Conservation (phyloP, 2,329 filamentous ascomycete genomes). For the Claviceps sorghi region DNA sequence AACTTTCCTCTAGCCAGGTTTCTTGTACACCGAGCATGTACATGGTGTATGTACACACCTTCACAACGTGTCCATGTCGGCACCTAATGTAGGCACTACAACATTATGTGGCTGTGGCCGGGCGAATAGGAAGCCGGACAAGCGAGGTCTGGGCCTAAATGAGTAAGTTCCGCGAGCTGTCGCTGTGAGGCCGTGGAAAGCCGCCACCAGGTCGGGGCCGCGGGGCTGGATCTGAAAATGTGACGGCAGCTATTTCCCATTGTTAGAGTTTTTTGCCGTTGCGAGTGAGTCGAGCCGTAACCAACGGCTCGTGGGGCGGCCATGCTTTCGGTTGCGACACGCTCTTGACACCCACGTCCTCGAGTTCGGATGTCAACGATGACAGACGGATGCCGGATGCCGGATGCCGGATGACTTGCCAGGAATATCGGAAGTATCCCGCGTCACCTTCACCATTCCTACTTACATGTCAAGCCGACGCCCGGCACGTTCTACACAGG, state of each 20-base stretch:
- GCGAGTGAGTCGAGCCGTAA: neutral
- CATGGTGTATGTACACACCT: too few relatives aligned
- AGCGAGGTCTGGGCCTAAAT: neutral
- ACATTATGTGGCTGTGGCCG: neutral
- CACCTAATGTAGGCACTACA: too few relatives aligned
- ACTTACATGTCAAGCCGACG: neutral
- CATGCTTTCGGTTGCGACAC: constrained; percentile 4
- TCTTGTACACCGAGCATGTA: too few relatives aligned
- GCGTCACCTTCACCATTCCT: neutral
- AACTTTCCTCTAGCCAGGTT: neutral
- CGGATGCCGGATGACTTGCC: neutral
- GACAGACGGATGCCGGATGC: neutral
- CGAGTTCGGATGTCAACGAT: neutral
- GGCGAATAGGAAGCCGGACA: neutral
- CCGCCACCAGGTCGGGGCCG: constrained; percentile 1
- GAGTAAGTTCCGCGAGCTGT: neutral
- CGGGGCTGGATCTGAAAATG: constrained; percentile 1
- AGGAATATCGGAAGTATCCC: neutral
- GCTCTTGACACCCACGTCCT: neutral
- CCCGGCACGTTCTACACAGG: neutral
- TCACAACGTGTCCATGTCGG: too few relatives aligned
- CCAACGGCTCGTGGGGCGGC: neutral
- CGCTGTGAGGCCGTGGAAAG: neutral
- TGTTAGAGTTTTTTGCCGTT: neutral
- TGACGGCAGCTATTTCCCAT: neutral